Base-by-base conservation (phyloP, 768 basidiomycete species). In the Lepiota subincarnata region DNA sequence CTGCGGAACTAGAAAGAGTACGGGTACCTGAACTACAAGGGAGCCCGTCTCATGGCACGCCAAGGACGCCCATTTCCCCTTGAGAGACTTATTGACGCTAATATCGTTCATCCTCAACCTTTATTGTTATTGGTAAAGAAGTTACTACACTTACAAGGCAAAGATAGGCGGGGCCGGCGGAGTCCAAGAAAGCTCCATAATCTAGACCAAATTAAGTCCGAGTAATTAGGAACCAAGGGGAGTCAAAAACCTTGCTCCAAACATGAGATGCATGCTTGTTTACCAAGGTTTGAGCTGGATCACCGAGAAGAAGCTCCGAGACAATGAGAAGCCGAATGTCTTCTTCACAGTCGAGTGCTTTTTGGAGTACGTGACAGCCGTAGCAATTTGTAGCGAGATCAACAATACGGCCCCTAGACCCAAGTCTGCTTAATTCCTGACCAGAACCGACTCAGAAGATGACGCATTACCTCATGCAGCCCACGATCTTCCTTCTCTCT, bases 191-290 rank as follows among this genome's bases (percentile, higher is more conserved):
- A 93, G 69, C 66, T 93, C 91, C 91, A 93, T 93, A 61, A 93
- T 90, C 86, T 91, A 49, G 13, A 12, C 48, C 24, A 4, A 47
- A 35, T 42, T 24, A 16, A 35, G 35, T 38, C 31, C 16, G 20
- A 59, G 18, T 20, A 54, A 48, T 11, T 12, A n/a, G 31, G 46
- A 39, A 26, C 18, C 24, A 26, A 19, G 22, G 41, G 5, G 6
- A 52, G 65, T 18, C 57, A 35, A 39, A n/a, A 14, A 88, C 88
- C 78, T 92, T 92, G 70, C 89, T 91, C 90, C 91, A 93, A 28
- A 93, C 91, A 65, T 93, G 91, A 44, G 89, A 90, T 1, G 90
- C 89, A 65, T 93, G 91, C 66, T 93, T 93, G 68, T 92, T 92
- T 6, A 92, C 86, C 24, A 93, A 74, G 4, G 91, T 93, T 64